phyloP scores from a whole-genome alignment of 768 basidiomycete species.

The Tulasnella calospora region DNA sequence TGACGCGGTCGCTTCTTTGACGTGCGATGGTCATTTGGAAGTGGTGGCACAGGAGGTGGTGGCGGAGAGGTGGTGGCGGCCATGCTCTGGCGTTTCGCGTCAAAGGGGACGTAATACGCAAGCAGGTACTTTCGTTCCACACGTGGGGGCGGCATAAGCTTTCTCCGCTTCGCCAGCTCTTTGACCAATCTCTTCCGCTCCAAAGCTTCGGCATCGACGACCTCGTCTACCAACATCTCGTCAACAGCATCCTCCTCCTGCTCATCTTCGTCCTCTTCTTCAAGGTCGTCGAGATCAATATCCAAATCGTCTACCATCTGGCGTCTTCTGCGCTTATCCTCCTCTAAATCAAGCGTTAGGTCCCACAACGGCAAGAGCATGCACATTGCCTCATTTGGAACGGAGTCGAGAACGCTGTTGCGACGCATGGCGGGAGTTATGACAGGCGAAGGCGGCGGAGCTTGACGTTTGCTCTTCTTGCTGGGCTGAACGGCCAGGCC shows the following conservation, averaged over 20 bases:
- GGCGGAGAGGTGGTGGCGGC: constrained; percentile 28
- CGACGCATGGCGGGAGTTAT: not conserved
- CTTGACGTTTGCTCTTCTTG: constrained; percentile 16
- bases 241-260: constrained; percentile 14
- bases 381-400: constrained; percentile 66
- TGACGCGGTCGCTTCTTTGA: constrained; percentile 42
- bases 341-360: constrained; percentile 16
- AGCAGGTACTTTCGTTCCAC: constrained; percentile 65
- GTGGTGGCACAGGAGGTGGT: not conserved
- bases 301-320: constrained; percentile 32
- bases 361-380: constrained; percentile 82
- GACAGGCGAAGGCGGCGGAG: not conserved
- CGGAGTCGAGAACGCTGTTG: constrained; percentile 48
- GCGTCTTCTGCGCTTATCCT: constrained; percentile 26
- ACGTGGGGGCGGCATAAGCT: constrained; percentile 35
- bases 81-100: constrained; percentile 30
- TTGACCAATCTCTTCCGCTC: not conserved
- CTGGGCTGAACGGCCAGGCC: constrained; percentile 1
- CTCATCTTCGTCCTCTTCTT: constrained; percentile 20
- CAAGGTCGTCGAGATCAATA: constrained; percentile 27
- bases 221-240: not conserved
- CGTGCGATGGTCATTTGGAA: constrained; percentile 32
- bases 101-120: constrained; percentile 70
- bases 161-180: not conserved
- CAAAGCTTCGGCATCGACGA: not conserved